phyloP scores from a whole-genome alignment of 345 rosid species.

The Hibiscus mutabilis region DNA sequence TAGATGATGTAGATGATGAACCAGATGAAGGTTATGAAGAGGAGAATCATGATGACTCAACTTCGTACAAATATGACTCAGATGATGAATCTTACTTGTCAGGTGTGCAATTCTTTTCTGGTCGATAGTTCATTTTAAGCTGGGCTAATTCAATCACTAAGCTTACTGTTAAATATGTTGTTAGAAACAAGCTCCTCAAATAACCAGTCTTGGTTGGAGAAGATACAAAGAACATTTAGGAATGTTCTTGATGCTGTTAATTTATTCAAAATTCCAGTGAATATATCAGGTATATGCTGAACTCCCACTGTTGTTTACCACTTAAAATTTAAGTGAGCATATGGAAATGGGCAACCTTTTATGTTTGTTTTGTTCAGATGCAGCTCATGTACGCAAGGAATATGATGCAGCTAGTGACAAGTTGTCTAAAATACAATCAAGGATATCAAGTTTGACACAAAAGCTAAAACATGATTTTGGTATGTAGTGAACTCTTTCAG shows the following conservation, averaged over 20 bases:
- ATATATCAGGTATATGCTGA: constrained; percentile 50
- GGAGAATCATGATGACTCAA: constrained; percentile 44
- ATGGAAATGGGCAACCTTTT: constrained; percentile 10
- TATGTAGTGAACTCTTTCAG: constrained; percentile 29
- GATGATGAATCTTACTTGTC: constrained; percentile 48
- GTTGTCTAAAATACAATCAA: constrained; percentile 75
- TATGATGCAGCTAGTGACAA: constrained; percentile 68
- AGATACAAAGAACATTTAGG: constrained; percentile 53
- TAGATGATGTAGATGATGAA: constrained; percentile 39
- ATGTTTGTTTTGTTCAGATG: constrained; percentile 44
- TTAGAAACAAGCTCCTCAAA: constrained; percentile 39
- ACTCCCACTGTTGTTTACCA: constrained; percentile 2
- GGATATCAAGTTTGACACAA: constrained; percentile 67
- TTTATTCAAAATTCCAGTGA: constrained; percentile 64
- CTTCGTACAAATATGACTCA: constrained; percentile 46
- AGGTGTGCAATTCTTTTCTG: constrained; percentile 36
- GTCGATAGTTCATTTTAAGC: background rate
- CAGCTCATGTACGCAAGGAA: constrained; percentile 74
- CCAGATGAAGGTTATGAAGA: constrained; percentile 44
- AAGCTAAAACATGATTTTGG: constrained; percentile 88
- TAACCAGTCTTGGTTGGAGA: constrained; percentile 77
- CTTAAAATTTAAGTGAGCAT: background rate
- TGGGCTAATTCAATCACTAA: constrained; percentile 3
- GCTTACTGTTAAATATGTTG: background rate
- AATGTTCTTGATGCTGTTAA: constrained; percentile 66